A percentile compares a stretch with the other conserved stretches of the same genome.
These are phyloP conservation scores for Euphrasia confusa DNA, from an alignment of 257 asterid species.

Conservation along the genomic window DNA sequence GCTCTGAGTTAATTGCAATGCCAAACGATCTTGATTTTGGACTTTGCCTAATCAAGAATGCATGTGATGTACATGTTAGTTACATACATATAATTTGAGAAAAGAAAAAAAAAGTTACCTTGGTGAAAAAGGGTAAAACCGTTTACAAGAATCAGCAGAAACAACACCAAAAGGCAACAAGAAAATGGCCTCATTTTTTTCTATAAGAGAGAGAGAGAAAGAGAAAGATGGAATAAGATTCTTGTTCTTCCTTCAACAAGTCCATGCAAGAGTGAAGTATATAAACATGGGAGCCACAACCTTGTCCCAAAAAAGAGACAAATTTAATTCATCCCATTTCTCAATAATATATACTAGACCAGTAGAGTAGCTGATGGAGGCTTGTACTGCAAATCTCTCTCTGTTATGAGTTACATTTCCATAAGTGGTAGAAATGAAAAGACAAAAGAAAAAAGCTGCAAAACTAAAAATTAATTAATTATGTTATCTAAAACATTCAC, in stretches of 20 bases:
- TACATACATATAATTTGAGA: not conserved
- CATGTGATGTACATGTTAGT: not conserved
- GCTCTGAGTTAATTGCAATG: slow-evolving; percentile 21
- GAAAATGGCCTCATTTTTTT: slow-evolving; percentile 31
- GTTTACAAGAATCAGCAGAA: slow-evolving; percentile 31
- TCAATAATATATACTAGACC: slow-evolving; percentile 14
- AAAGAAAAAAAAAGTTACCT: slow-evolving; percentile 7
- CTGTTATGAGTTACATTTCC: slow-evolving; percentile 22
- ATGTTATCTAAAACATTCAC: slow-evolving; percentile 29
- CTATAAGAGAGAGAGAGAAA: slow-evolving; percentile 17
- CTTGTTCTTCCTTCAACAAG: not conserved
- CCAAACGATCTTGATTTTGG: slow-evolving; percentile 18
- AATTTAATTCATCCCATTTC: not conserved
- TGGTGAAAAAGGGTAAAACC: slow-evolving; percentile 22
- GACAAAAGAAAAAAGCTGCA: slow-evolving; percentile 29
- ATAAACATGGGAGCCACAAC: slow-evolving; percentile 26
- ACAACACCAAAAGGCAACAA: slow-evolving; percentile 26
- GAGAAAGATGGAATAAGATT: not conserved
- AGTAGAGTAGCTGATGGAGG: slow-evolving; percentile 22
- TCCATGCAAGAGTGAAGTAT: slow-evolving; percentile 27
- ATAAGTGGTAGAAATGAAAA: slow-evolving; percentile 27
- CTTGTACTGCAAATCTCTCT: slow-evolving; percentile 32
- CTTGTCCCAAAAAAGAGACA: slow-evolving; percentile 7
- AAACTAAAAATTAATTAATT: not conserved
- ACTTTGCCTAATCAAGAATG: slow-evolving; percentile 16